A percentile compares a stretch with the other conserved stretches of the same genome.
These are phyloP conservation scores for Trichophyton mentagrophytes DNA, from an alignment of 2,329 filamentous ascomycete genomes.

Conservation along the genomic window DNA sequence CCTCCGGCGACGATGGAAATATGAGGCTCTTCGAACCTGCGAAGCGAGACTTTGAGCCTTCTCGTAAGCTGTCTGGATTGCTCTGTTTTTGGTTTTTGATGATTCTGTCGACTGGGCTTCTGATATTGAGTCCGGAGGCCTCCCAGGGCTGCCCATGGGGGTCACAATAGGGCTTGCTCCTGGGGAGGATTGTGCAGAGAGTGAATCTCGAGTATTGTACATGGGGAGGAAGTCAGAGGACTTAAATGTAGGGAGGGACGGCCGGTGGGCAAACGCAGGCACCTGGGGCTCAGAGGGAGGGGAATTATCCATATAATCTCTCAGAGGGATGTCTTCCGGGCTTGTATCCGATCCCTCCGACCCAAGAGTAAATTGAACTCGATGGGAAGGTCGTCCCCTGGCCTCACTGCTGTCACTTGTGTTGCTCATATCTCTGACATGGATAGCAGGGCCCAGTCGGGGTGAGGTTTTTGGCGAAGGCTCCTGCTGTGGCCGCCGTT, in stretches of 20 bases:
- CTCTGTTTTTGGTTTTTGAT: constrained; percentile 19
- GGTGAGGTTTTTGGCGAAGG: neutral
- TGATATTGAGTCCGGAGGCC: neutral
- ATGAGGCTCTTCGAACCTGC: constrained; percentile 21
- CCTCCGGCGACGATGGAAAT: constrained; percentile 7
- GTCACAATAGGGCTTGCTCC: neutral
- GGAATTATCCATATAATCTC: neutral
- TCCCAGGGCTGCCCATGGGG: neutral
- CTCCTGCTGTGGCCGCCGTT: neutral
- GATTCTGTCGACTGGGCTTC: neutral
- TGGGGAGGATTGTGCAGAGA: neutral
- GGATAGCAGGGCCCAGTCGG: neutral
- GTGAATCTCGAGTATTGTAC: neutral
- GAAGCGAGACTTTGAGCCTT: constrained; percentile 24
- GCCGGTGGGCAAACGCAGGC: neutral
- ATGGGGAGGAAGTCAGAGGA: neutral
- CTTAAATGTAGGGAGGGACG: neutral
- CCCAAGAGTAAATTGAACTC: constrained; percentile 8
- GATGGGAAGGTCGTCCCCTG: neutral
- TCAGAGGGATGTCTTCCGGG: neutral
- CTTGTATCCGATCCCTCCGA: constrained; percentile 1
- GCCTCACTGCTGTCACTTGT: neutral
- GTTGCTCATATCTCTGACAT: constrained; percentile 21
- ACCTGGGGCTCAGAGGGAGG: neutral
- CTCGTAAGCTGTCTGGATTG: constrained; percentile 25